A percentile compares a stretch with the other conserved stretches of the same genome.
Evolutionary conservation across 2,329 filamentous ascomycete species (phyloP).

Genomic region (Xylaria multiplex): DNA sequence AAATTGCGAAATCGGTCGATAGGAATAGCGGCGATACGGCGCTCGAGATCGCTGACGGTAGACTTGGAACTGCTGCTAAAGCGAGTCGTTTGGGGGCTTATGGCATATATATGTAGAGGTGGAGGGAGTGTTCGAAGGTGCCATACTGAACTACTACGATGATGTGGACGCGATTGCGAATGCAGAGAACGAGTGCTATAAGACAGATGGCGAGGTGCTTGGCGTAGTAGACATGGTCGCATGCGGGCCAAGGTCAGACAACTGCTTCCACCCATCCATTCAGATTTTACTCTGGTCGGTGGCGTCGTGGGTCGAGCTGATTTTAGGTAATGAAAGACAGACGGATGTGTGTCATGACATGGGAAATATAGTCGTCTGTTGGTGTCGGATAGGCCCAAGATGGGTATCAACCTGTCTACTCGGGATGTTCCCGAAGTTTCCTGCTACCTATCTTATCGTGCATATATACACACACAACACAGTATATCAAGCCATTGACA

Average conservation of each 20-base stretch:
- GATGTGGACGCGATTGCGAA: slow-evolving; percentile 30
- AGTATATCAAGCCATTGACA: too few species aligned
- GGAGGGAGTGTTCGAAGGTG: not conserved
- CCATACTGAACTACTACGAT: not conserved
- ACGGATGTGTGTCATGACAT: not conserved
- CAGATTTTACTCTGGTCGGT: slow-evolving; percentile 36
- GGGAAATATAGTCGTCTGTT: not conserved
- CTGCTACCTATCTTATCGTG: too few species aligned
- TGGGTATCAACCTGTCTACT: too few species aligned
- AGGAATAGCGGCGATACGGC: slow-evolving; percentile 76
- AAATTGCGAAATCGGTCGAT: slow-evolving; percentile 90
- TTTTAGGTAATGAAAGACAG: not conserved
- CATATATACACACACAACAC: too few species aligned
- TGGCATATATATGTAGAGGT: not conserved
- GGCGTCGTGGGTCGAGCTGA: slow-evolving; percentile 6
- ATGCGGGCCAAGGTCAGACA: slow-evolving; percentile 42
- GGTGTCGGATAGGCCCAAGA: too few species aligned
- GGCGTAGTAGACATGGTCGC: slow-evolving; percentile 46
- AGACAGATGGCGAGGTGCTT: slow-evolving; percentile 28
- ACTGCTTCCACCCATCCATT: slow-evolving; percentile 49
- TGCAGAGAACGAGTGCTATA: slow-evolving; percentile 39
- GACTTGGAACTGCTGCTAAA: slow-evolving; percentile 44
- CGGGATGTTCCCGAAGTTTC: too few species aligned
- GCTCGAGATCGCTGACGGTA: slow-evolving; percentile 57
- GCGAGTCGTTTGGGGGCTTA: slow-evolving; percentile 28